phyloP scores from a whole-genome alignment of 2,329 filamentous ascomycete genomes.

The Setomelanomma holmii region DNA sequence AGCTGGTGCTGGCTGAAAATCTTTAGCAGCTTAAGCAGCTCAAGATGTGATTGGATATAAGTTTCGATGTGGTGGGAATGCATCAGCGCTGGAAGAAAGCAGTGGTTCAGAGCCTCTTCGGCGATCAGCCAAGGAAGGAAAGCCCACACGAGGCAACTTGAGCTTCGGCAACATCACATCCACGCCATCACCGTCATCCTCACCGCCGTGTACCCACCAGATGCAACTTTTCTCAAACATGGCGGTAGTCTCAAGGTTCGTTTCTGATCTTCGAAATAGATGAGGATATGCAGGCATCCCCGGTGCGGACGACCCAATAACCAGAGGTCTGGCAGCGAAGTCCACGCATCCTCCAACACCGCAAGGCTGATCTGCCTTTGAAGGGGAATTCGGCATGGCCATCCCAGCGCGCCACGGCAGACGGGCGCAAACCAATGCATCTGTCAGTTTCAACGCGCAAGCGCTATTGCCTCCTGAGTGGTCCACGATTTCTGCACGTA shows the following conservation, averaged over 20 bases:
- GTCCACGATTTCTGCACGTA: slow-evolving; percentile 28
- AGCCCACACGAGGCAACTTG: neutral
- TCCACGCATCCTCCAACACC: slow-evolving; percentile 9
- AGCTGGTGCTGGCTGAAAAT: neutral
- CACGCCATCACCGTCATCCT: neutral
- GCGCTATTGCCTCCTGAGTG: slow-evolving; percentile 41
- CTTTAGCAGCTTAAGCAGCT: neutral
- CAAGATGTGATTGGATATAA: neutral
- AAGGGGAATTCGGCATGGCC: slow-evolving; percentile 4
- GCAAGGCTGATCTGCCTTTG: slow-evolving; percentile 6
- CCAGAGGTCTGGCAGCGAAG: neutral
- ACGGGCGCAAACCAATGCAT: slow-evolving; percentile 9
- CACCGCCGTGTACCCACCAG: neutral
- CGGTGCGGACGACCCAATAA: neutral
- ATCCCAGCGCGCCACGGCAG: slow-evolving; percentile 17
- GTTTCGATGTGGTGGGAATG: neutral
- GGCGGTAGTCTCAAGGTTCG: slow-evolving; percentile 8
- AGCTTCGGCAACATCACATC: slow-evolving; percentile 1
- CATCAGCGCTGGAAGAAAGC: neutral
- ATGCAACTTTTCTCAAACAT: slow-evolving; percentile 1
- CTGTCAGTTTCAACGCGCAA: slow-evolving; percentile 35
- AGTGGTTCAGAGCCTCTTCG: neutral
- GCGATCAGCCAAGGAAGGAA: neutral
- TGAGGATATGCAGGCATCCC: slow-evolving; percentile 3
- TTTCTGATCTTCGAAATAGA: slow-evolving; percentile 4